A percentile compares a stretch with the other conserved stretches of the same genome.
Conservation (phyloP, 106 monocot genomes). For the Agapanthus africanus region DNA sequence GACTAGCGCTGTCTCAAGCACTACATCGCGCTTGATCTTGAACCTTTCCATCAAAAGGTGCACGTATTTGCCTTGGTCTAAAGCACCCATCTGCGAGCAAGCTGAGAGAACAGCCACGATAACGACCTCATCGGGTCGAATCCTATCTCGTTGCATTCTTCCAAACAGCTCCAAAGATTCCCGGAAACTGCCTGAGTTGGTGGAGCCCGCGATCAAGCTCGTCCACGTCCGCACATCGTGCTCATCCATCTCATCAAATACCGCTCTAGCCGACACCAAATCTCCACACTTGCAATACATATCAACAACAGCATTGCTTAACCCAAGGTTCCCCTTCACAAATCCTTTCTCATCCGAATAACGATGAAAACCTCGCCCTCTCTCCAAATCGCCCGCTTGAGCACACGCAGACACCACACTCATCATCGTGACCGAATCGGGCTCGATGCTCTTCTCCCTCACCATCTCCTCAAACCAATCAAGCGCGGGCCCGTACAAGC, state of each 20-base stretch:
- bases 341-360: constrained; percentile 13
- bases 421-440: constrained; percentile 23
- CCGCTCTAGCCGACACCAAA: constrained; percentile 2
- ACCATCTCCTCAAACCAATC: constrained; percentile 21
- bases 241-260: constrained; percentile 19
- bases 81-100: constrained; percentile 22
- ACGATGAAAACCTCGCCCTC: constrained; percentile 12
- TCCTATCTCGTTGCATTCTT: constrained; percentile 11
- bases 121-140: constrained; percentile 12
- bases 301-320: constrained; percentile 18
- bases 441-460: background rate
- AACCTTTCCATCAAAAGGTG: constrained; percentile 13
- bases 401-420: constrained; percentile 21
- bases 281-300: constrained; percentile 34
- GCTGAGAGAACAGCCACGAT: constrained; percentile 21
- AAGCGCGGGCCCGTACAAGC: constrained; percentile 12
- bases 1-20: constrained; percentile 28
- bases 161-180: constrained; percentile 21
- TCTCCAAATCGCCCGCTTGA: constrained; percentile 15
- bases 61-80: constrained; percentile 29
- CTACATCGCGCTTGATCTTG: constrained; percentile 18
- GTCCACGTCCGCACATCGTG: constrained; percentile 23
- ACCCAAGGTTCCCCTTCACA: constrained; percentile 3
- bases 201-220: constrained; percentile 17
- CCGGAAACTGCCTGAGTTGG: background rate